Evolutionary conservation across 495 filamentous ascomycete genomes (phyloP).

Genomic region (Aspergillus hancockii): DNA sequence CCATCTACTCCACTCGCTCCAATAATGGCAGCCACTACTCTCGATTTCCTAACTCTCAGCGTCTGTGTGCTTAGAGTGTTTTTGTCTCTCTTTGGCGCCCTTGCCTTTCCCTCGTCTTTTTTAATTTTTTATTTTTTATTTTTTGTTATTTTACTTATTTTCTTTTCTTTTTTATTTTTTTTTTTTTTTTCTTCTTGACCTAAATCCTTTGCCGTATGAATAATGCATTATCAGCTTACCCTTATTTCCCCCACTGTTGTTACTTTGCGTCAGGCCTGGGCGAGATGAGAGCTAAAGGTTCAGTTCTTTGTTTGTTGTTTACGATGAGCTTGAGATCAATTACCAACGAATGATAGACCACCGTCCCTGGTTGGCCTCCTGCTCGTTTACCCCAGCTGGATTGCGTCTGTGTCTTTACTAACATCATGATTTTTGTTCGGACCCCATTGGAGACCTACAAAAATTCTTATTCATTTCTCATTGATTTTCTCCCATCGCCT

Average conservation of each 20-base stretch:
- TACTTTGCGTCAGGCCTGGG: slow-evolving; percentile 1
- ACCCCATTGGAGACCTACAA: not conserved
- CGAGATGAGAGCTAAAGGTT: slow-evolving; percentile 1
- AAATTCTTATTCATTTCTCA: not conserved
- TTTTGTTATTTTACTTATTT: slow-evolving; percentile 12
- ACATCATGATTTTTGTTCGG: slow-evolving; percentile 7
- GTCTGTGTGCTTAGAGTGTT: slow-evolving; percentile 35
- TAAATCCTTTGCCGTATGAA: not conserved
- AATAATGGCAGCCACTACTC: slow-evolving; percentile 23
- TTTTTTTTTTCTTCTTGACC: slow-evolving; percentile 14
- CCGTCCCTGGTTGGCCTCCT: not conserved
- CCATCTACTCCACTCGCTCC: slow-evolving; percentile 32
- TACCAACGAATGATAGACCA: not conserved
- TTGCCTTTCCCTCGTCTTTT: slow-evolving; percentile 15
- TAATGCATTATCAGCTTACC: not conserved
- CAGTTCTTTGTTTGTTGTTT: slow-evolving; percentile 1
- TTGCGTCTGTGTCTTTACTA: not conserved
- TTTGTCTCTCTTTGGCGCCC: not conserved
- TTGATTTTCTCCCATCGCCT: slow-evolving; percentile 6
- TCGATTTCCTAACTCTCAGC: slow-evolving; percentile 37
- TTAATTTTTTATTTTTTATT: not conserved
- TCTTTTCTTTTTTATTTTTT: slow-evolving; percentile 18
- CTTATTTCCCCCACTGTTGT: slow-evolving; percentile 1
- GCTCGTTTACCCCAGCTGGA: not conserved
- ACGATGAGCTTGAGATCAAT: not conserved